These are phyloP conservation scores for Stephanodiscus minutulus DNA, from an alignment of 108 stramenopile species.

Conservation along the genomic window DNA sequence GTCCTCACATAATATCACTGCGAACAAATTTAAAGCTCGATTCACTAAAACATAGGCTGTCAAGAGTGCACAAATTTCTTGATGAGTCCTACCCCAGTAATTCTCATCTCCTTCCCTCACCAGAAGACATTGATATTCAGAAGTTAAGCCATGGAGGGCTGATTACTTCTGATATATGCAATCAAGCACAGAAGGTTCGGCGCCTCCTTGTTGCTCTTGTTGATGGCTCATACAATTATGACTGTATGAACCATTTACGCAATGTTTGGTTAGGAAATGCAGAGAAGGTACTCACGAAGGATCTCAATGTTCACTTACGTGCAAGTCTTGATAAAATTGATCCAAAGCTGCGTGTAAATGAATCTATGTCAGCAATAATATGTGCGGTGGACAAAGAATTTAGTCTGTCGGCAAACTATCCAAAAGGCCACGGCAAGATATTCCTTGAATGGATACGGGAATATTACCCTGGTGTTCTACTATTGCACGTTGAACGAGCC, in stretches of 20 bases:
- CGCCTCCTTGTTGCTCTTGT: background rate
- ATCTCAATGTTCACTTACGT: slow-evolving; percentile 12
- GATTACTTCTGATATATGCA: background rate
- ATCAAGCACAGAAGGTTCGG: background rate
- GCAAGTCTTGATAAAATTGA: slow-evolving; percentile 24
- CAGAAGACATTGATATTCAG: slow-evolving; percentile 5
- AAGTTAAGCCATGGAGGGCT: slow-evolving; percentile 3
- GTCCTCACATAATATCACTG: too few species aligned
- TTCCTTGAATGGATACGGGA: slow-evolving; percentile 12
- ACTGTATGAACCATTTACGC: slow-evolving; percentile 24
- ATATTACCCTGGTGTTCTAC: slow-evolving; percentile 22
- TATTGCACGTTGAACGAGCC: slow-evolving; percentile 31
- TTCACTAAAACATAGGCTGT: background rate
- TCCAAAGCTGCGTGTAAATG: slow-evolving; percentile 20
- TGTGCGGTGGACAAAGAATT: slow-evolving; percentile 4
- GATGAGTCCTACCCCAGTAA: background rate
- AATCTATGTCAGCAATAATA: too few species aligned
- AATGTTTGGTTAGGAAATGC: slow-evolving; percentile 28
- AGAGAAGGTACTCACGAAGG: slow-evolving; percentile 10
- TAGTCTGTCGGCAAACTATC: slow-evolving; percentile 36
- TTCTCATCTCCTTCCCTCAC: background rate
- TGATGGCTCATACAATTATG: slow-evolving; percentile 6
- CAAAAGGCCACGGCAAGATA: slow-evolving; percentile 29
- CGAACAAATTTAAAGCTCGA: background rate
- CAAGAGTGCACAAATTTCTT: background rate